Evolutionary conservation across 805 yeast genomes (phyloP).

Genomic region (Barnettozyma siamensis): DNA sequence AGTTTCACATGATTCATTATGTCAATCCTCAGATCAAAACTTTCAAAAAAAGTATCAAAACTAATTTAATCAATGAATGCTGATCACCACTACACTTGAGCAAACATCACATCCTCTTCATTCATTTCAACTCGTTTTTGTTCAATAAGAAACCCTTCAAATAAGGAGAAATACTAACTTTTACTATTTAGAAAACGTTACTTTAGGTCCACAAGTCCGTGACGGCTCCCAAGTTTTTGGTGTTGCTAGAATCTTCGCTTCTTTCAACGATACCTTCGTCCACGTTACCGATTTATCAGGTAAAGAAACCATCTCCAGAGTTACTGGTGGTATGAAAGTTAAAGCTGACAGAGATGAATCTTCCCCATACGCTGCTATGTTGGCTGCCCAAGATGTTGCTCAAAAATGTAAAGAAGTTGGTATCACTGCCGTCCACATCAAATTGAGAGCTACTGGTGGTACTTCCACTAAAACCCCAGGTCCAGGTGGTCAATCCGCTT

Average conservation of each 20-base stretch:
- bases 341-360: constrained; percentile 99
- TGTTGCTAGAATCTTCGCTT: constrained; percentile 99
- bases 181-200: constrained; percentile 42
- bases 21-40: too few species aligned
- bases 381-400: constrained; percentile 99
- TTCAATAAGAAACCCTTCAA: not conserved
- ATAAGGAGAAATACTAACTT: constrained; percentile 17
- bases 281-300: constrained; percentile 99
- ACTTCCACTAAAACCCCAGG: constrained; percentile 99
- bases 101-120: too few species aligned
- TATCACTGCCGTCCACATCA: constrained; percentile 98
- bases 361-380: constrained; percentile 99
- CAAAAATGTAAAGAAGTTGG: constrained; percentile 99
- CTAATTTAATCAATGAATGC: too few species aligned
- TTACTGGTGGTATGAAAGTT: constrained; percentile 99
- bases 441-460: constrained; percentile 99
- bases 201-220: constrained; percentile 83
- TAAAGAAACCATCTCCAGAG: constrained; percentile 99
- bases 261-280: constrained; percentile 99
- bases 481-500: constrained; percentile 99
- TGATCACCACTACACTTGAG: too few species aligned
- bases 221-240: constrained; percentile 99
- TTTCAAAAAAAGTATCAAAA: too few species aligned
- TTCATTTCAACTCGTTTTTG: not conserved
- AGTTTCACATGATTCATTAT: too few species aligned